Conservation (phyloP, 768 basidiomycete species). For the Phylloporus sp. region DNA sequence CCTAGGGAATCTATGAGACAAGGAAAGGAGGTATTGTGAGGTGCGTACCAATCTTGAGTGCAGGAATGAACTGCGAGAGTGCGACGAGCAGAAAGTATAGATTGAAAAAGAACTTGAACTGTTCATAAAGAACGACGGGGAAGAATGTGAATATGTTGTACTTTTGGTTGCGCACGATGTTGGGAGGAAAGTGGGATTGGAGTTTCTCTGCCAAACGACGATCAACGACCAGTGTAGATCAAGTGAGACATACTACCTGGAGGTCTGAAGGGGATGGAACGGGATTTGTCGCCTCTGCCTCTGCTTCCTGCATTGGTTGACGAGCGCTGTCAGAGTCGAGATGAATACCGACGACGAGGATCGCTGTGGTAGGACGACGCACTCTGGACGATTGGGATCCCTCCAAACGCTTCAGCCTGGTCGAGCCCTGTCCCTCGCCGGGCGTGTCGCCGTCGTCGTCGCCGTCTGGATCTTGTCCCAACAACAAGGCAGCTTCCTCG, state of each 20-base stretch:
- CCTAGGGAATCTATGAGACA: slow-evolving; percentile 41
- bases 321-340: slow-evolving; percentile 14
- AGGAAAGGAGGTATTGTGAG: not conserved
- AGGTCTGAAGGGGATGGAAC: slow-evolving; percentile 74
- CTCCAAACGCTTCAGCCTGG: slow-evolving; percentile 24
- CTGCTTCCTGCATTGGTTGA: slow-evolving; percentile 16
- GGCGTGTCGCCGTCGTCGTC: slow-evolving; percentile 38
- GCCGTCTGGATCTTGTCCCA: slow-evolving; percentile 36
- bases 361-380: slow-evolving; percentile 1
- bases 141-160: slow-evolving; percentile 97
- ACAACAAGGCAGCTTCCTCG: slow-evolving; percentile 48
- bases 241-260: slow-evolving; percentile 40
- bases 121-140: slow-evolving; percentile 95
- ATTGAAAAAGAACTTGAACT: slow-evolving; percentile 99
- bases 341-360: slow-evolving; percentile 1
- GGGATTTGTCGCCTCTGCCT: slow-evolving; percentile 58
- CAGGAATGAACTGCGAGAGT: slow-evolving; percentile 91
- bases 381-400: slow-evolving; percentile 18
- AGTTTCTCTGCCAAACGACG: slow-evolving; percentile 51
- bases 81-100: slow-evolving; percentile 97
- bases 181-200: slow-evolving; percentile 71
- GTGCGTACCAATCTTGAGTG: slow-evolving; percentile 84
- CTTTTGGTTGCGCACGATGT: slow-evolving; percentile 95
- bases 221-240: not conserved
- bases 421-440: slow-evolving; percentile 26